These are phyloP conservation scores for Nigrospora sphaerica DNA, from an alignment of 2,329 filamentous ascomycete species.

Conservation along the genomic window DNA sequence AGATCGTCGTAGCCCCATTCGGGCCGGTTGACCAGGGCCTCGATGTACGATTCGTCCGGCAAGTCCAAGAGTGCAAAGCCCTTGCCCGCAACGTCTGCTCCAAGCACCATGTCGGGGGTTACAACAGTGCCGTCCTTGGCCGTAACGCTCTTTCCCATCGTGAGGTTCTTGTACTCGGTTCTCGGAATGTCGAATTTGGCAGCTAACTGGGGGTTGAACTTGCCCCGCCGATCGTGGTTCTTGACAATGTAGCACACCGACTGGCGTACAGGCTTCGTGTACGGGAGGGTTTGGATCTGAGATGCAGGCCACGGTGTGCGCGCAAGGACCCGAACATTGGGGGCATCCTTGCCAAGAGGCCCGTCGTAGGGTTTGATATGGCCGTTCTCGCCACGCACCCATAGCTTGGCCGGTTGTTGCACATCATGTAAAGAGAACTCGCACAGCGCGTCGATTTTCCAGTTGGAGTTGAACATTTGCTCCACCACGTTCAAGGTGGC, in stretches of 20 bases:
- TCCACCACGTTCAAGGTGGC: slow-evolving; percentile 57
- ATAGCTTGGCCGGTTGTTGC: slow-evolving; percentile 61
- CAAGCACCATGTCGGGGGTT: slow-evolving; percentile 83
- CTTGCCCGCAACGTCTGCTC: slow-evolving; percentile 54
- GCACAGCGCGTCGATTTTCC: slow-evolving; percentile 63
- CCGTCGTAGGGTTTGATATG: slow-evolving; percentile 64
- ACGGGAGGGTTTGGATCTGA: slow-evolving; percentile 56
- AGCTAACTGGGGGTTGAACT: slow-evolving; percentile 65
- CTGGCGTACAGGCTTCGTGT: slow-evolving; percentile 55
- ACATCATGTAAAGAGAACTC: slow-evolving; percentile 62
- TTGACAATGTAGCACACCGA: slow-evolving; percentile 85
- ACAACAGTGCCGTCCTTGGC: slow-evolving; percentile 61
- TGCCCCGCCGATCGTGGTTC: slow-evolving; percentile 68
- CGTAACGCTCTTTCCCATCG: slow-evolving; percentile 54
- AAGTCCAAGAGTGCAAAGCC: slow-evolving; percentile 79
- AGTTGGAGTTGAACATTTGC: slow-evolving; percentile 73
- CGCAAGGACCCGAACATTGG: slow-evolving; percentile 64
- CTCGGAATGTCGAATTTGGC: slow-evolving; percentile 55
- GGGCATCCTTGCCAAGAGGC: slow-evolving; percentile 43
- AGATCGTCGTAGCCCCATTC: slow-evolving; percentile 64
- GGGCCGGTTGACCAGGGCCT: slow-evolving; percentile 58
- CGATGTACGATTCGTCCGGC: slow-evolving; percentile 63
- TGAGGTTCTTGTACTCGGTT: slow-evolving; percentile 51
- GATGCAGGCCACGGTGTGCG: slow-evolving; percentile 75
- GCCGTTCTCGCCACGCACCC: slow-evolving; percentile 57